Conservation (phyloP, 2,329 filamentous ascomycete genomes). For the Endoconidiophora polonica region DNA sequence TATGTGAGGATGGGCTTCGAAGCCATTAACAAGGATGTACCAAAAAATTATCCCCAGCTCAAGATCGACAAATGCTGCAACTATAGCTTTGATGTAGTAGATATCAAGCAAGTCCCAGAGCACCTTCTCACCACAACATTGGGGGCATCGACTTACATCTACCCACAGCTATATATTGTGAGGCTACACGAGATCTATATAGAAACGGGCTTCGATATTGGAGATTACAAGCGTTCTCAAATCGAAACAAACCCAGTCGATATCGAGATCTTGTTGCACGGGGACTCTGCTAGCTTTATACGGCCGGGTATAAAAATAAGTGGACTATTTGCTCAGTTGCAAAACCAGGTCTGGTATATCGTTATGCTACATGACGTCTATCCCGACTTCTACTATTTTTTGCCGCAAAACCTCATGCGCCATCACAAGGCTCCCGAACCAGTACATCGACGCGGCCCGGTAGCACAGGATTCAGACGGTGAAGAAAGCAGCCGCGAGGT, state of each 20-base stretch:
- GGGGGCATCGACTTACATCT: neutral
- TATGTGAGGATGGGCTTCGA: constrained; percentile 5
- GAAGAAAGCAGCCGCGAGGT: too few species aligned
- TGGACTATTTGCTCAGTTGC: constrained; percentile 37
- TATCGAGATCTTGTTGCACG: constrained; percentile 42
- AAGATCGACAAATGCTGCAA: neutral
- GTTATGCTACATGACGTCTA: constrained; percentile 37
- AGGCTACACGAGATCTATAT: constrained; percentile 23
- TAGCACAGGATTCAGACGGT: too few species aligned
- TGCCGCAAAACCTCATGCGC: constrained; percentile 54
- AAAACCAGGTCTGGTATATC: constrained; percentile 49
- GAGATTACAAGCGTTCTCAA: constrained; percentile 7
- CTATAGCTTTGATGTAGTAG: neutral
- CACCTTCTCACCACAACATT: neutral
- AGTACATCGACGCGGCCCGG: too few species aligned
- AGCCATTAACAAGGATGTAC: neutral
- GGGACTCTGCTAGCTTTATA: constrained; percentile 33
- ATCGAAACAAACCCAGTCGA: neutral
- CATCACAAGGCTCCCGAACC: constrained; percentile 4
- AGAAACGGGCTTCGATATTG: constrained; percentile 30
- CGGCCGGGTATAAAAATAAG: constrained; percentile 48
- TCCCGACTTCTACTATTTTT: constrained; percentile 45
- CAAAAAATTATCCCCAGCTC: neutral
- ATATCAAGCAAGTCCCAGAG: constrained; percentile 1
- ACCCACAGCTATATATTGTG: constrained; percentile 1